Base-by-base conservation (phyloP, 2,329 filamentous ascomycete genomes). In the Trichoderma sp. region DNA sequence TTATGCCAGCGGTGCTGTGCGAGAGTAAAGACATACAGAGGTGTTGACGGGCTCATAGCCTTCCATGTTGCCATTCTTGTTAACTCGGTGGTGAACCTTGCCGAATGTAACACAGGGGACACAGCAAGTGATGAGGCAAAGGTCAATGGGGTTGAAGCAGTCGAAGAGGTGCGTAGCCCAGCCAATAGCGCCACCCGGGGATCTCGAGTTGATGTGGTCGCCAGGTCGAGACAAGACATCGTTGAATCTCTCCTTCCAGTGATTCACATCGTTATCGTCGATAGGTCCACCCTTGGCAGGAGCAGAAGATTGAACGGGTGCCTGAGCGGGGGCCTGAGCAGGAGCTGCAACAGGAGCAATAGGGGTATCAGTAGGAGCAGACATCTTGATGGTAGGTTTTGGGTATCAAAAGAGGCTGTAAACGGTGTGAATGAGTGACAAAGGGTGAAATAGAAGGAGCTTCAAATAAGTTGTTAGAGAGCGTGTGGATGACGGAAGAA, bases 61-160 rank as follows among this genome's bases (percentile, higher is more conserved):
- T 21, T 81, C 73, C 8, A 86, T 80, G 70, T 78, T 80, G 43
- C 76, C 79, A 30, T 81, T 79, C 78, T 83, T 83, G 72, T 78
- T 79, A 12, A 85, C 76, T 24, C 84, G 82, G 74, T 86, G 84
- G 70, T 85, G 78, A 3, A 83, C 85, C 81, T 84, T 84, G 77
- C 84, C 84, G 63, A 85, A 86, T 39, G 83, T 85, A 36, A 86
- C 78, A 73, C 84, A 86, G 2, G 85, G 84, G 30, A 84, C 73
- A 73, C 81, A 86, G 74, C 80, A 86, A 18, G 82, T 81, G 67
- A 85, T 78, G n/a, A 84, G 74, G 76, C 84, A 86, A 1, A 81
- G 80, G 66, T 83, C 81, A 67, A 85, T 79, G 28, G 84, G 84
- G 72, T 73, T 80, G 77, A 82, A 83, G 81, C 84, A 86, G 71